These are phyloP conservation scores for Celoporthe dispersa DNA, from an alignment of 2,329 filamentous ascomycete genomes.

Conservation along the genomic window DNA sequence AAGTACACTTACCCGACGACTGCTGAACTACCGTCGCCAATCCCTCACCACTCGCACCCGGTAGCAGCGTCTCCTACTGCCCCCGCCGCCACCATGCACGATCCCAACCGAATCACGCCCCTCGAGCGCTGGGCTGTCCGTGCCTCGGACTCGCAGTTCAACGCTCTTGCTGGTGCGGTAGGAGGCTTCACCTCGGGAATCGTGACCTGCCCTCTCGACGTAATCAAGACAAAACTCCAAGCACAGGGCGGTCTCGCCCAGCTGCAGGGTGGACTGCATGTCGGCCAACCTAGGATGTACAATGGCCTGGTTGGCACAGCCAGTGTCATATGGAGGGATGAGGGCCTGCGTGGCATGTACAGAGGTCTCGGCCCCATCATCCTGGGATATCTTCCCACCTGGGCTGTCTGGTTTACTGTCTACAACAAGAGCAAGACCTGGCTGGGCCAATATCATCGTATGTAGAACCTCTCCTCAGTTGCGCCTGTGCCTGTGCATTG, in stretches of 20 bases:
- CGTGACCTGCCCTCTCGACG: conserved; percentile 94
- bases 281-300: conserved; percentile 68
- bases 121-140: conserved; percentile 60
- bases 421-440: conserved; percentile 87
- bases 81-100: conserved; percentile 33
- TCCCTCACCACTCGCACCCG: conserved; percentile 15
- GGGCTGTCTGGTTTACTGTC: conserved; percentile 97
- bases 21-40: conserved; percentile 17
- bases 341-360: conserved; percentile 90
- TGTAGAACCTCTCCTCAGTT: conserved; percentile 32
- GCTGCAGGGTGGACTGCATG: conserved; percentile 53
- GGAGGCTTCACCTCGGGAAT: conserved; percentile 93
- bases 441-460: conserved; percentile 70
- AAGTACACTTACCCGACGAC: conserved; percentile 22
- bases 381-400: conserved; percentile 93
- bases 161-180: conserved; percentile 83
- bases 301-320: conserved; percentile 87
- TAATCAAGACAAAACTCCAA: conserved; percentile 98
- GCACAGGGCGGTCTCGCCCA: conserved; percentile 83
- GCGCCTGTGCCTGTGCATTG: not conserved
- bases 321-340: conserved; percentile 81
- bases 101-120: conserved; percentile 42
- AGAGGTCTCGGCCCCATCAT: conserved; percentile 93
- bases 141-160: conserved; percentile 69
- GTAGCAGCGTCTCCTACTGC: conserved; percentile 25